Evolutionary conservation across 2,329 filamentous ascomycete genomes (phyloP), one percentile per base, ranked within the genome.

Genomic region (Hypoxylon sp.): DNA sequence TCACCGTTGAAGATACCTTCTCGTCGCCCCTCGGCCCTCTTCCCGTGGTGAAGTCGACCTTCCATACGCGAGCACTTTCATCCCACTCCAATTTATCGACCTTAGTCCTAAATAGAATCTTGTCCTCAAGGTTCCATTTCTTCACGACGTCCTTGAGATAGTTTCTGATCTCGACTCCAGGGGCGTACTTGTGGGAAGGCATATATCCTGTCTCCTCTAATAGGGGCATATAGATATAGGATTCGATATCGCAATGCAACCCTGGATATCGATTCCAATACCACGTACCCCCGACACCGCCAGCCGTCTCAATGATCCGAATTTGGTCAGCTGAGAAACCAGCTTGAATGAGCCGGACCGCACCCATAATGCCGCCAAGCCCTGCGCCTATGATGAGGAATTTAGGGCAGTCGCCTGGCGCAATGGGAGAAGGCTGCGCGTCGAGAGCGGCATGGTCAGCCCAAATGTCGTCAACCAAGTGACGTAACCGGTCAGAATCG

Each of bases 191-290:
- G 48, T 86, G 80, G 14, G 80, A 84, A 0, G 89, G 89, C 75
- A 89, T 83, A 72, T 88, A 89, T 0, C 84, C 84, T 1, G 82
- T 88, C 76, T 90, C 87, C 66, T 90, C 88, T 1, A 90, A 81
- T 11, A 89, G 77, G 2, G 88, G 88, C 77, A 90, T 77, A 72
- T 90, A 91, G n/a, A 83, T 80, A 71, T 87, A 89, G 57, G 82
- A 82, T 76, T 91, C 89, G 2, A 89, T 78, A 72, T 91, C 89
- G 73, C 88, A 90, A 69, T 81, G 80, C 6, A 85, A 74, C 0
- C 83, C 84, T 0, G 84, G 84, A 62, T 85, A 87, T 0, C 83
- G 77, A 66, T 86, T 85, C 82, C 84, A 86, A 64, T 84, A 85
- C 85, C 85, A 87, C 0, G 83, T 85, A 10, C 85, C 85, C 2